Conservation (phyloP, 2,329 filamentous ascomycete genomes). For the Ceratocystiopsis minuta region DNA sequence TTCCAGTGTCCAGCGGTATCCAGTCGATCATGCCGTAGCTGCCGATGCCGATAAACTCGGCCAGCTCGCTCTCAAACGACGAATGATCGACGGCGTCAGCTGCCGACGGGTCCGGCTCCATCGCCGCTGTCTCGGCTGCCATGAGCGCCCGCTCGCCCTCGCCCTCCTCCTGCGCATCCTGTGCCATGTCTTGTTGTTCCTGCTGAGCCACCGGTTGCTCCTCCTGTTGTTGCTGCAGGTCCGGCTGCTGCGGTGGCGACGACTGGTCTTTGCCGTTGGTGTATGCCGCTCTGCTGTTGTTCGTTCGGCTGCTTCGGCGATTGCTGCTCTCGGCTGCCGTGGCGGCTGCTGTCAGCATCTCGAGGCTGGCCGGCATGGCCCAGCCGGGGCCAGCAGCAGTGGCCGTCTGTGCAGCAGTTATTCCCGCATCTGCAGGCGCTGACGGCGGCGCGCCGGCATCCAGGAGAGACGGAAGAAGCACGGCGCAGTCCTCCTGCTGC, state of each 20-base stretch:
- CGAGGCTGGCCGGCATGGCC: slow-evolving; percentile 1
- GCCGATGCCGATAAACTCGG: slow-evolving; percentile 1
- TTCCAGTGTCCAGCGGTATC: background rate
- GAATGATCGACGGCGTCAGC: background rate
- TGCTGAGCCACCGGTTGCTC: too few relatives aligned
- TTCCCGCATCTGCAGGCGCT: too few relatives aligned
- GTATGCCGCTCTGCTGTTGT: too few relatives aligned
- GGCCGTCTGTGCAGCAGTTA: too few relatives aligned
- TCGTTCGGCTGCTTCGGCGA: too few relatives aligned
- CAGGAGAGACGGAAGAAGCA: background rate
- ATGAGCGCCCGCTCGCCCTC: too few relatives aligned
- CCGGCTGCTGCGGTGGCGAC: too few relatives aligned
- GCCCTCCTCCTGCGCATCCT: too few relatives aligned
- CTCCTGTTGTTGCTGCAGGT: too few relatives aligned
- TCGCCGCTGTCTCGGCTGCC: background rate
- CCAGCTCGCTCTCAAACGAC: slow-evolving; percentile 3
- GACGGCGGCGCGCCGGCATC: background rate
- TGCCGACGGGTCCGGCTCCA: background rate
- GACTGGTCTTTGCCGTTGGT: too few relatives aligned
- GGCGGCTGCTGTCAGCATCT: slow-evolving; percentile 1
- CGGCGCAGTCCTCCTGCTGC: background rate
- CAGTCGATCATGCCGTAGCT: slow-evolving; percentile 4
- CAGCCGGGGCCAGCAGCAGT: background rate
- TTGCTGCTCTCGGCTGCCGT: background rate
- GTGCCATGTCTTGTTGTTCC: too few relatives aligned